Evolutionary conservation across 305 asterid genomes (phyloP).

Genomic region (Rubia tinctorum): DNA sequence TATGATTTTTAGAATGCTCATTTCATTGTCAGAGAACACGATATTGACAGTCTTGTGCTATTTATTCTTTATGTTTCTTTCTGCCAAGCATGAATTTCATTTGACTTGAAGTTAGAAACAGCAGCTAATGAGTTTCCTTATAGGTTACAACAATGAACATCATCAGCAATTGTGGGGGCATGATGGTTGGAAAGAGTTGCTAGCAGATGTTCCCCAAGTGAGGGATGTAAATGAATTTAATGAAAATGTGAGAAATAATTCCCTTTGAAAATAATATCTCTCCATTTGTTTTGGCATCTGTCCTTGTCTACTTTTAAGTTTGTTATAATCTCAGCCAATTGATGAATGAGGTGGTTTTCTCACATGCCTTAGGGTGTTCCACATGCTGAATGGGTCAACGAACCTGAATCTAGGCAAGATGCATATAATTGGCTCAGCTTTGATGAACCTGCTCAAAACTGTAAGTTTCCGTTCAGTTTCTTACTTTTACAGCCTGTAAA

Average conservation of each 20-base stretch:
- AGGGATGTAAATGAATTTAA: slow-evolving; percentile 25
- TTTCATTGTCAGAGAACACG: not conserved
- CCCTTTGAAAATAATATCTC: slow-evolving; percentile 2
- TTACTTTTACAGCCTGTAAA: not conserved
- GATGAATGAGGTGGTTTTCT: slow-evolving; percentile 1
- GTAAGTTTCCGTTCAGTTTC: slow-evolving; percentile 37
- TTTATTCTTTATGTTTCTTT: not conserved
- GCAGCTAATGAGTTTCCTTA: slow-evolving; percentile 32
- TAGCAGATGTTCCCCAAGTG: slow-evolving; percentile 35
- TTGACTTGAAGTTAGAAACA: slow-evolving; percentile 11
- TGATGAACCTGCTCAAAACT: slow-evolving; percentile 29
- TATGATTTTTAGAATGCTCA: not conserved
- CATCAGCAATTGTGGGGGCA: slow-evolving; percentile 32
- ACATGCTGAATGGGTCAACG: slow-evolving; percentile 20
- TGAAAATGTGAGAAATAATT: slow-evolving; percentile 36
- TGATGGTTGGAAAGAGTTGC: slow-evolving; percentile 65
- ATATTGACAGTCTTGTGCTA: not conserved
- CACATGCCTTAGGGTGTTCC: slow-evolving; percentile 27
- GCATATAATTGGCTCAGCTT: slow-evolving; percentile 26
- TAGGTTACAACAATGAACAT: slow-evolving; percentile 41
- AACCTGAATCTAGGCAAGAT: slow-evolving; percentile 20
- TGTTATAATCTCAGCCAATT: slow-evolving; percentile 6
- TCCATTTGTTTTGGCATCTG: not conserved
- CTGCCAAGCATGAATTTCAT: slow-evolving; percentile 11
- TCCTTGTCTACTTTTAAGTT: not conserved